Base-by-base conservation (phyloP, 106 monocot species). In the Allium cepa region DNA sequence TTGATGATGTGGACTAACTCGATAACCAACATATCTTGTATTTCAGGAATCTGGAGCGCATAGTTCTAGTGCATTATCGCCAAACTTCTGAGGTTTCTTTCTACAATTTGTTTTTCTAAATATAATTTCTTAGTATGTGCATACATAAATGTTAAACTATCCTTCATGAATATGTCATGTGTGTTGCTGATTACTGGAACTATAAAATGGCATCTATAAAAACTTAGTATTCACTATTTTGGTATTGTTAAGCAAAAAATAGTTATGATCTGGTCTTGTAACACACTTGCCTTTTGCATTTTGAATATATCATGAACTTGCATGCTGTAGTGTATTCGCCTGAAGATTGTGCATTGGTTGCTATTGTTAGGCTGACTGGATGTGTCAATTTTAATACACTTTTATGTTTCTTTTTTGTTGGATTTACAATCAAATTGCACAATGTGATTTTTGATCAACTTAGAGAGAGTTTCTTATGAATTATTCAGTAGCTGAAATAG, bases 61-160 rank as follows among this genome's bases (percentile, higher is more conserved):
- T 88, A 67, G 96, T 96, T 76, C 88, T 96, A 79, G 96, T 92
- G 45, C 96, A 96, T 75, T 96, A 96, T 78, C 91, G 83, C 16
- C 79, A 77, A 8, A 86, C 82, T 22, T 59, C 76, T 71, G 83
- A 90, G 86, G 90, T 90, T 60, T 52, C 59, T 26, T 51, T 15
- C 50, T 8, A 12, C 7, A 11, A 26, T 16, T 51, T 53, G 11
- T 52, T 67, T 53, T 13, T 15, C 16, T 49, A 0, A n/a, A 63
- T 63, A 0, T 64, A n/a, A 64, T 7, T 49, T 49, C 16, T 53
- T 53, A 52, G 47, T 26, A 26, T 67, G 27, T 47, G 48, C 17
- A 10, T 48, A 47, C n/a, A 55, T 55, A 55, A 55, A 55, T 55
- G 1, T 3, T 55, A 55, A 55, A 36, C 36, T 36, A 36, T 36